These are phyloP conservation scores for Pleurotus eryngii DNA, from an alignment of 768 basidiomycete species.

Conservation along the genomic window DNA sequence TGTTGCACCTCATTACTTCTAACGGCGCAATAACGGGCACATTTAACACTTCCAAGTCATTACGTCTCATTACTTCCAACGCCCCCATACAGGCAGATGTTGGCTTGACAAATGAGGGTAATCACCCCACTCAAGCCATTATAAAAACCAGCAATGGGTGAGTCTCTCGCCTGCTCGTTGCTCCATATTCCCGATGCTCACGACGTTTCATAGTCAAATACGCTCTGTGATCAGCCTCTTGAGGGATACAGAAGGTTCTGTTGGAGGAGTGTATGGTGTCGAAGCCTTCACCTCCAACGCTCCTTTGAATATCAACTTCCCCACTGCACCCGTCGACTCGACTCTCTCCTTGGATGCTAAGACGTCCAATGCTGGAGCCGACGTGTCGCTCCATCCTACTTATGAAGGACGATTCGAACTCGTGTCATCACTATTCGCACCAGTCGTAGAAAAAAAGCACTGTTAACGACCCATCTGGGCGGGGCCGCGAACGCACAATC, in stretches of 20 bases:
- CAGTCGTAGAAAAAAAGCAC: not conserved
- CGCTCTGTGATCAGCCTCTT: constrained; percentile 13
- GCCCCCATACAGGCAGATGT: constrained; percentile 36
- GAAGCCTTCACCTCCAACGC: constrained; percentile 30
- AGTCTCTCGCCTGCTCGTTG: constrained; percentile 7
- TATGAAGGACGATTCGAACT: constrained; percentile 35
- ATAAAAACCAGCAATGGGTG: constrained; percentile 39
- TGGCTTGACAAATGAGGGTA: constrained; percentile 29
- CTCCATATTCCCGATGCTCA: not conserved
- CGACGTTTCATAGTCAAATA: not conserved
- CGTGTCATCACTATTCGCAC: not conserved
- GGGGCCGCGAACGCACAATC: not conserved
- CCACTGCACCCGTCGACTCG: constrained; percentile 30
- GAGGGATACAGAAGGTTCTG: constrained; percentile 8
- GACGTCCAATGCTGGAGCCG: constrained; percentile 33
- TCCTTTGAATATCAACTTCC: constrained; percentile 24
- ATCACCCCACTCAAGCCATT: constrained; percentile 21
- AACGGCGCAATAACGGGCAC: constrained; percentile 43
- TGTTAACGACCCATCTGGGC: not conserved
- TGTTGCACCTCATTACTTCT: constrained; percentile 31
- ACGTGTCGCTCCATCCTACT: constrained; percentile 27
- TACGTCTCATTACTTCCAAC: constrained; percentile 38
- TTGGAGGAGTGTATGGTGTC: constrained; percentile 29
- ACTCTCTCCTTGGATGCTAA: constrained; percentile 22
- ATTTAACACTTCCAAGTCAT: constrained; percentile 32